Evolutionary conservation across 441 rosid genomes (phyloP), one percentile per base, ranked within the genome.

Genomic region (Gossypium schwendimanii): DNA sequence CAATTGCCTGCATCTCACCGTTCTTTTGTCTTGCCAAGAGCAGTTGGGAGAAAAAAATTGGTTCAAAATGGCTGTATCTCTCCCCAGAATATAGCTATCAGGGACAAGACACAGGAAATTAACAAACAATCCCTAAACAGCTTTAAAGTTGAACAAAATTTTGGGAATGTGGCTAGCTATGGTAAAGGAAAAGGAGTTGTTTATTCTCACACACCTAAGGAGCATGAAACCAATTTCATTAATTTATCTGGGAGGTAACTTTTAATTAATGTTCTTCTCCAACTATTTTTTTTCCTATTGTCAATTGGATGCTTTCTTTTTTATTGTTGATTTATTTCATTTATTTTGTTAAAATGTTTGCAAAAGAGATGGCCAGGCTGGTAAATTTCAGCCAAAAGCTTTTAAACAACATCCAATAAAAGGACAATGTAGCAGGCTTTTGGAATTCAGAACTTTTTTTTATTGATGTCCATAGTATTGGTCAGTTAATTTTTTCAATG

Each of bases 21-120:
- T 39, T 64, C 79, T 55, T 57, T 77, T 71, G 60, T 70, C 44
- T 72, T 84, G 24, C 83, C 86, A 24, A 85, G 81, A 83, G 76
- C 73, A 10, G 44, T 66, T 68, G 87, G 88, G 73, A 79, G 72
- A 59, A 92, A 81, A 78, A 84, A 91, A 80, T 83, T 94, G 84
- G 98, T 94, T 14, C 81, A 92, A 77, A 81, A 90, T 77, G 97
- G 98, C 53, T 92, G 91, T 79, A 92, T 94, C 47, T 94, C 97
- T 79, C 97, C 95, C 2, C 78, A 80, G 63, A 88, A 76, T 73
- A 90, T 89, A 76, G 89, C 87, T 33, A 28, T 6, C 64, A n/a
- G 1, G 82, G 82, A 67, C 83, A 82, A 78, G 41, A 36, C 83
- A 63, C 82, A 81, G 64, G 81, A 82, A 78, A 60, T 72, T 71